These are phyloP conservation scores for Phascolomyces articulosus DNA, from an alignment of 371 early-diverging fungal genomes.

Conservation along the genomic window DNA sequence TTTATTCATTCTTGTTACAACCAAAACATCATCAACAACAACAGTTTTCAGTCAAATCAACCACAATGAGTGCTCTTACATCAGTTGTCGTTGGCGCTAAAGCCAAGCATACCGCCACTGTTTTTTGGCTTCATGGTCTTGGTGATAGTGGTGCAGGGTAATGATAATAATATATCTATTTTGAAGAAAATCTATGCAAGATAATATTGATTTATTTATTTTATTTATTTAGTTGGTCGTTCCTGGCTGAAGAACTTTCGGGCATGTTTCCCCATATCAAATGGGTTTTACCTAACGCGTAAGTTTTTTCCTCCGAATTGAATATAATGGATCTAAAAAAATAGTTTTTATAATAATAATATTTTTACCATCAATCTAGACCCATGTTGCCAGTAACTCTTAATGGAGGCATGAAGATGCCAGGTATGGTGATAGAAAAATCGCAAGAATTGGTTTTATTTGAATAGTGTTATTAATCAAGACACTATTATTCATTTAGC, in stretches of 20 bases:
- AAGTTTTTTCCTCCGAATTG: slow-evolving; percentile 12
- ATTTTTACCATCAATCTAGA: too few relatives aligned
- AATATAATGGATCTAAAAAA: not conserved
- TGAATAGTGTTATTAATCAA: not conserved
- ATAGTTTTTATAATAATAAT: not conserved
- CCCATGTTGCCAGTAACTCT: slow-evolving; percentile 78
- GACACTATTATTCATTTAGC: slow-evolving; percentile 13
- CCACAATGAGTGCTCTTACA: slow-evolving; percentile 25
- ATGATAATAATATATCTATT: not conserved
- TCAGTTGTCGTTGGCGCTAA: slow-evolving; percentile 52
- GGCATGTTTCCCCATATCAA: slow-evolving; percentile 77
- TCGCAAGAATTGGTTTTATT: slow-evolving; percentile 1
- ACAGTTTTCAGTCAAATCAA: not conserved
- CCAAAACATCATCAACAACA: not conserved
- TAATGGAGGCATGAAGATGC: slow-evolving; percentile 88
- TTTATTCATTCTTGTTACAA: not conserved
- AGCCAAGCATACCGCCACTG: slow-evolving; percentile 74
- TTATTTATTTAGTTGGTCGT: slow-evolving; percentile 55
- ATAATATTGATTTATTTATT: too few relatives aligned
- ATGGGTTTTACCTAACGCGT: slow-evolving; percentile 87
- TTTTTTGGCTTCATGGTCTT: slow-evolving; percentile 79
- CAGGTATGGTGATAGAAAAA: slow-evolving; percentile 43
- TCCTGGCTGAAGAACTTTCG: slow-evolving; percentile 67
- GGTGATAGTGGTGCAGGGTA: slow-evolving; percentile 67
- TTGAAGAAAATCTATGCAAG: too few relatives aligned